Conservation (phyloP, 2,329 filamentous ascomycete species). For the Sclerotiophoma versabilis region DNA sequence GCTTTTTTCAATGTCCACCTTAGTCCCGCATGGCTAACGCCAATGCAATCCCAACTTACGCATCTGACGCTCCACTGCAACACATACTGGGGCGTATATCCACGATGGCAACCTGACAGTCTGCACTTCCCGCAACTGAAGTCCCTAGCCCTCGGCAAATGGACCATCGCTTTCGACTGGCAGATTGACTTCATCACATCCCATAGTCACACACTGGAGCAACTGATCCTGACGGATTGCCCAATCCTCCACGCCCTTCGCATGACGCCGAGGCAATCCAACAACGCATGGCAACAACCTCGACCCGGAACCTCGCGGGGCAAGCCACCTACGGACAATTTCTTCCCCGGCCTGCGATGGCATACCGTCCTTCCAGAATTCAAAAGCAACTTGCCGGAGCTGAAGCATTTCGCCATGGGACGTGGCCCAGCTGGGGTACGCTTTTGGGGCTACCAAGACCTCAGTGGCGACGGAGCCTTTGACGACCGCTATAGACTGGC, state of each 20-base stretch:
- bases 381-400: background rate
- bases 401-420: slow-evolving; percentile 13
- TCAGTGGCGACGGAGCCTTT: background rate
- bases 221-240: slow-evolving; percentile 56
- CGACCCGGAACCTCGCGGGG: background rate
- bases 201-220: slow-evolving; percentile 48
- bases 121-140: slow-evolving; percentile 50
- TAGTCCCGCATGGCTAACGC: slow-evolving; percentile 28
- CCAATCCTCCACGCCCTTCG: slow-evolving; percentile 37
- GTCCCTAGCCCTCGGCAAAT: slow-evolving; percentile 52
- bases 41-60: slow-evolving; percentile 27
- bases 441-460: background rate
- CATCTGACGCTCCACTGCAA: slow-evolving; percentile 52
- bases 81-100: slow-evolving; percentile 51
- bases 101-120: slow-evolving; percentile 31
- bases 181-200: slow-evolving; percentile 58
- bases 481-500: background rate
- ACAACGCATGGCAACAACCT: background rate
- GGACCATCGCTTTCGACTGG: slow-evolving; percentile 54
- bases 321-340: background rate
- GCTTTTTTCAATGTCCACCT: slow-evolving; percentile 29
- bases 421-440: background rate
- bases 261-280: slow-evolving; percentile 5
- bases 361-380: slow-evolving; percentile 1
- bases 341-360: slow-evolving; percentile 7